A percentile compares a stretch with the other conserved stretches of the same genome.
Evolutionary conservation across 768 basidiomycete species (phyloP).

Genomic region (Lentinus brumalis): DNA sequence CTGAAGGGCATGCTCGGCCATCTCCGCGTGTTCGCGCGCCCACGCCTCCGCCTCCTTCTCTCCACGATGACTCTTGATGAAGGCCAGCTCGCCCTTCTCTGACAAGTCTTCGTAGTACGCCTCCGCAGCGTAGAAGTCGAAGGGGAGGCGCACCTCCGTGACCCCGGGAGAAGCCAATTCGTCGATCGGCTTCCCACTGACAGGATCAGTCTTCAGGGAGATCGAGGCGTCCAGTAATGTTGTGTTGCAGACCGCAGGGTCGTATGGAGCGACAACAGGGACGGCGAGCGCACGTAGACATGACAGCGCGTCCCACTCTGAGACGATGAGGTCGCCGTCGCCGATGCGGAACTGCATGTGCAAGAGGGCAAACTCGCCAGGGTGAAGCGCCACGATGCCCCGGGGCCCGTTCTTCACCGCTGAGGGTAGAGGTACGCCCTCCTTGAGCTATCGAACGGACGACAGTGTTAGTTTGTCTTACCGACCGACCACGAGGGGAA

Average conservation of each 20-base stretch:
- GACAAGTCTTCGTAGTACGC: constrained; percentile 9
- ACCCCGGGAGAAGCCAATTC: neutral
- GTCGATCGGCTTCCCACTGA: too few species aligned
- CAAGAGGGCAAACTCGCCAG: constrained; percentile 6
- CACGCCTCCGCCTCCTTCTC: too few species aligned
- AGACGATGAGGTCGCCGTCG: constrained; percentile 1
- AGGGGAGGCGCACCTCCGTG: neutral
- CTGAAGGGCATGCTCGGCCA: too few species aligned
- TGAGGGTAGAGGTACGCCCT: neutral
- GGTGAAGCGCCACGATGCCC: constrained; percentile 1
- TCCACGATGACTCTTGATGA: neutral
- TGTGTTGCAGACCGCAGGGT: neutral
- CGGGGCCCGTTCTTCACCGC: neutral
- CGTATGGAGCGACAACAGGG: neutral
- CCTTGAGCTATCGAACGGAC: neutral
- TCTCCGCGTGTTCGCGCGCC: too few species aligned
- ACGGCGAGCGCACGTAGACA: neutral
- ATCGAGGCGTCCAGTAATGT: too few species aligned
- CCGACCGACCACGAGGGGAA: too few species aligned
- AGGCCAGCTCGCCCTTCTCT: constrained; percentile 6
- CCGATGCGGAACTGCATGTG: constrained; percentile 13
- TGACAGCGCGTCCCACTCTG: constrained; percentile 7
- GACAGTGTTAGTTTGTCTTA: too few species aligned
- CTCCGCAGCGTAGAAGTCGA: neutral
- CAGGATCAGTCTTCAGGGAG: too few species aligned